Conservation (phyloP, 140 eudicot genomes). For the Cichorium intybus region DNA sequence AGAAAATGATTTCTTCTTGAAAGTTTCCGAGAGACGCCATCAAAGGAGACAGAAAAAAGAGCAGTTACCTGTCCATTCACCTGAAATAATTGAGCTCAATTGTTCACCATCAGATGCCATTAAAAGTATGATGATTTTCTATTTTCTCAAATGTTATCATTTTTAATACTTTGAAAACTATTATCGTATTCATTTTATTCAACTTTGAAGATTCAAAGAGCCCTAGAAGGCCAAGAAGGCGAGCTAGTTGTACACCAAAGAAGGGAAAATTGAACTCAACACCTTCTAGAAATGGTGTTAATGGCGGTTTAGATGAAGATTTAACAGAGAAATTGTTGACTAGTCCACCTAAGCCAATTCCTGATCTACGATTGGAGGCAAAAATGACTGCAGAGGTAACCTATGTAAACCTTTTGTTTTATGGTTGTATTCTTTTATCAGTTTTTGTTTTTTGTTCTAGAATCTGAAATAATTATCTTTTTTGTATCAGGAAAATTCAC, state of each 20-base stretch:
- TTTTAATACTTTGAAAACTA: neutral
- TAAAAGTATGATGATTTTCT: constrained; percentile 42
- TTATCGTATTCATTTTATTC: neutral
- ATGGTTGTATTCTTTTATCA: neutral
- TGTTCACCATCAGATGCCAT: constrained; percentile 46
- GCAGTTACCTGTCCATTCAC: constrained; percentile 33
- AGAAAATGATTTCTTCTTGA: constrained; percentile 52
- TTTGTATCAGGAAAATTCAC: constrained; percentile 76
- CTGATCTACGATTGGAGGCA: constrained; percentile 86
- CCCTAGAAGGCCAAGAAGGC: constrained; percentile 36
- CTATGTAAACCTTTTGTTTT: neutral
- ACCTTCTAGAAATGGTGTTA: constrained; percentile 33
- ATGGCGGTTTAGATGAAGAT: constrained; percentile 31
- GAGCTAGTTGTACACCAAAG: constrained; percentile 32
- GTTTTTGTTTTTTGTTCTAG: neutral
- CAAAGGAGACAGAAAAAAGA: constrained; percentile 45
- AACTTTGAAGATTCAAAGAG: constrained; percentile 45
- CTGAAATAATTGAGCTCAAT: constrained; percentile 32
- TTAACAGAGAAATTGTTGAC: constrained; percentile 32
- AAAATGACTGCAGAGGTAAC: constrained; percentile 84
- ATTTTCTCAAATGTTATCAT: constrained; percentile 1
- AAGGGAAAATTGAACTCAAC: constrained; percentile 40
- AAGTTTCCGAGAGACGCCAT: constrained; percentile 48
- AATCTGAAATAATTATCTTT: constrained; percentile 14
- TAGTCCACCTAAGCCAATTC: constrained; percentile 48